Evolutionary conservation across 1,284 basidiomycete species (phyloP).

Genomic region (Leccinum huronense): DNA sequence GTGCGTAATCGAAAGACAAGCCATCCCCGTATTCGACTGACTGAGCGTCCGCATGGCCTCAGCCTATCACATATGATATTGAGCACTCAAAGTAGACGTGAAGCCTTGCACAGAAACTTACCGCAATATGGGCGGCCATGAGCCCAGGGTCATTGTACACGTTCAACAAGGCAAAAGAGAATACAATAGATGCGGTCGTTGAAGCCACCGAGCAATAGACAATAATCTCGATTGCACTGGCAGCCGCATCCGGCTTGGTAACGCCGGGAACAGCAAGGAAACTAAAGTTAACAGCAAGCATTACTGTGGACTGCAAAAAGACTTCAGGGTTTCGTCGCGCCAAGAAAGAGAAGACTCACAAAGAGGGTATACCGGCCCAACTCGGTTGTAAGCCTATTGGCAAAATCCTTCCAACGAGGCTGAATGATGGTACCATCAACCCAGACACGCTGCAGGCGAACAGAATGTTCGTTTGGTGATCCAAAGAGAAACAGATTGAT

Average conservation of each 20-base stretch:
- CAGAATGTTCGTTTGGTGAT: slow-evolving; percentile 14
- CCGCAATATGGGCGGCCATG: slow-evolving; percentile 5
- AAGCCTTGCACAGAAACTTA: slow-evolving; percentile 7
- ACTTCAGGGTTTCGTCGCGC: background rate
- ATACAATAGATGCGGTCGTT: slow-evolving; percentile 19
- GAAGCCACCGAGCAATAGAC: slow-evolving; percentile 18
- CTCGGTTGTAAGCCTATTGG: slow-evolving; percentile 45
- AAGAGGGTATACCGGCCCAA: slow-evolving; percentile 52
- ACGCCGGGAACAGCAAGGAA: slow-evolving; percentile 23
- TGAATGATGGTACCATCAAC: slow-evolving; percentile 26
- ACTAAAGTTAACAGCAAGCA: slow-evolving; percentile 21
- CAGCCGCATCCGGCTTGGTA: background rate
- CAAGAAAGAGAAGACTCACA: slow-evolving; percentile 34
- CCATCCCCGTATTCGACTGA: slow-evolving; percentile 15
- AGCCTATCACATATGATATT: background rate
- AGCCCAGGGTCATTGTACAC: slow-evolving; percentile 10
- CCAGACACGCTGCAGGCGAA: slow-evolving; percentile 25
- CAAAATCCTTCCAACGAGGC: slow-evolving; percentile 35
- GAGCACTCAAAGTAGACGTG: background rate
- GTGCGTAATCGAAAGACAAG: slow-evolving; percentile 17
- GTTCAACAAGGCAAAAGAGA: slow-evolving; percentile 22
- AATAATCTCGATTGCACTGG: slow-evolving; percentile 11
- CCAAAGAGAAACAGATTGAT: slow-evolving; percentile 18
- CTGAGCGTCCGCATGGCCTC: slow-evolving; percentile 10
- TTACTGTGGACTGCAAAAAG: slow-evolving; percentile 27